Evolutionary conservation across 2,329 filamentous ascomycete species (phyloP).

Genomic region (Celoporthe dispersa): DNA sequence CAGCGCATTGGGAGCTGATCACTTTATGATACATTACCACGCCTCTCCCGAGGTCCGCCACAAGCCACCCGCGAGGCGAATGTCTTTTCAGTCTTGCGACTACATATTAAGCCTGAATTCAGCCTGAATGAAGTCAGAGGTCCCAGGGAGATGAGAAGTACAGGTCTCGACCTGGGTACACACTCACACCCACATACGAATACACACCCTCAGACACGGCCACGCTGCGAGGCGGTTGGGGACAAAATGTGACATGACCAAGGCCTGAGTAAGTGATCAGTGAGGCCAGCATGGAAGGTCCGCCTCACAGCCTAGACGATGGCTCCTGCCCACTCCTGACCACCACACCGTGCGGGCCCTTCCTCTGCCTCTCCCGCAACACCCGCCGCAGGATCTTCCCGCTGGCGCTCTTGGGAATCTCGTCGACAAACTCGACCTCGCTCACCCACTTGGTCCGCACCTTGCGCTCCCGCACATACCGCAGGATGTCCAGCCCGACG

Average conservation of each 20-base stretch:
- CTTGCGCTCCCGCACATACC: conserved; percentile 55
- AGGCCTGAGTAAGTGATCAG: too few species aligned
- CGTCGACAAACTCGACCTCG: conserved; percentile 52
- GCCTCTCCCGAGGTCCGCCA: neutral
- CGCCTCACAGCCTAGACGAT: neutral
- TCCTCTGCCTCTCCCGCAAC: conserved; percentile 64
- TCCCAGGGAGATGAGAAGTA: too few species aligned
- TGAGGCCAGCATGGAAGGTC: too few species aligned
- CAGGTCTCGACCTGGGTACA: too few species aligned
- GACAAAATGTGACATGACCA: too few species aligned
- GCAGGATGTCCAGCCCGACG: conserved; percentile 46
- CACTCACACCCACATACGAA: too few species aligned
- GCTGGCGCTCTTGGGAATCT: conserved; percentile 60
- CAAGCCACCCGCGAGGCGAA: neutral
- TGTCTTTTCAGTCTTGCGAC: neutral
- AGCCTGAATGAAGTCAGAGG: neutral
- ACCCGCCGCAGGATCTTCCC: conserved; percentile 62
- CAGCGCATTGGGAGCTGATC: neutral
- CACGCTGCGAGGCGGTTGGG: too few species aligned
- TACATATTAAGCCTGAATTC: neutral
- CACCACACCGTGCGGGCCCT: conserved; percentile 27
- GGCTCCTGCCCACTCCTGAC: conserved; percentile 14
- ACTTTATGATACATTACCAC: neutral
- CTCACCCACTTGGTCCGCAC: conserved; percentile 56
- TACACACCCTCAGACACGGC: too few species aligned